Percentiles rank a stretch among this genome's conserved stretches.
phyloP scores from a whole-genome alignment of 495 filamentous ascomycete genomes.

The Penicillium manginii region DNA sequence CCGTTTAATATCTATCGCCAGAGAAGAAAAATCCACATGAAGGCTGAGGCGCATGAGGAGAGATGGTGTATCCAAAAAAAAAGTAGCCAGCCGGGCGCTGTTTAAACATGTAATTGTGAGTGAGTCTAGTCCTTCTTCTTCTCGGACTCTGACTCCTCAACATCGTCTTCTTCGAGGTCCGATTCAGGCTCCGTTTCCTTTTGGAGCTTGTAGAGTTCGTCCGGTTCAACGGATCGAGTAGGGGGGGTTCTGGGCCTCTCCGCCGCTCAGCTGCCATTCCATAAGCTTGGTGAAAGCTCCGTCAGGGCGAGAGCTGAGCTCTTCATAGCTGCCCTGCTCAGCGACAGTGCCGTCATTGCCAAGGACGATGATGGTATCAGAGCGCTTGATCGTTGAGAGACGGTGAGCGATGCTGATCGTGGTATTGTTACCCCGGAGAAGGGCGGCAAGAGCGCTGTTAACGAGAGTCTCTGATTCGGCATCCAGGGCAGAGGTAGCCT shows the following conservation, averaged over 20 bases:
- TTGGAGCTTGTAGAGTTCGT: slow-evolving; percentile 41
- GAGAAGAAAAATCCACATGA: slow-evolving; percentile 12
- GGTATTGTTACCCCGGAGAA: slow-evolving; percentile 85
- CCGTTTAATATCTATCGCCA: slow-evolving; percentile 24
- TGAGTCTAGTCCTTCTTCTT: slow-evolving; percentile 30
- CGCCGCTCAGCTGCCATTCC: slow-evolving; percentile 98
- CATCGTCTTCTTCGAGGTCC: slow-evolving; percentile 29
- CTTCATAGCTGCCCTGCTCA: slow-evolving; percentile 77
- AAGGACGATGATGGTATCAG: slow-evolving; percentile 89
- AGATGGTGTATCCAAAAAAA: slow-evolving; percentile 17
- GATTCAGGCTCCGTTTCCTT: slow-evolving; percentile 31
- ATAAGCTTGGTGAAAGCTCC: slow-evolving; percentile 93
- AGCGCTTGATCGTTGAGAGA: slow-evolving; percentile 92
- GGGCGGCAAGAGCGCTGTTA: slow-evolving; percentile 79
- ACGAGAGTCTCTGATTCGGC: slow-evolving; percentile 98
- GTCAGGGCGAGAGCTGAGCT: slow-evolving; percentile 68
- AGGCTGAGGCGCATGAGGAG: slow-evolving; percentile 19
- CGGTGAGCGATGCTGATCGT: slow-evolving; percentile 97
- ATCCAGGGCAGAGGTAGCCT: slow-evolving; percentile 91
- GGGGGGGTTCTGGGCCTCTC: slow-evolving; percentile 55
- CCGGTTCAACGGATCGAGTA: slow-evolving; percentile 28
- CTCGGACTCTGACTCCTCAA: slow-evolving; percentile 15
- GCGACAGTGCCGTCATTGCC: slow-evolving; percentile 83
- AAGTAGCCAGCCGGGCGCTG: background rate
- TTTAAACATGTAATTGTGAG: background rate